These are phyloP conservation scores for Digitaria exilis DNA, from an alignment of 202 grass and related monocot genomes.

Conservation along the genomic window DNA sequence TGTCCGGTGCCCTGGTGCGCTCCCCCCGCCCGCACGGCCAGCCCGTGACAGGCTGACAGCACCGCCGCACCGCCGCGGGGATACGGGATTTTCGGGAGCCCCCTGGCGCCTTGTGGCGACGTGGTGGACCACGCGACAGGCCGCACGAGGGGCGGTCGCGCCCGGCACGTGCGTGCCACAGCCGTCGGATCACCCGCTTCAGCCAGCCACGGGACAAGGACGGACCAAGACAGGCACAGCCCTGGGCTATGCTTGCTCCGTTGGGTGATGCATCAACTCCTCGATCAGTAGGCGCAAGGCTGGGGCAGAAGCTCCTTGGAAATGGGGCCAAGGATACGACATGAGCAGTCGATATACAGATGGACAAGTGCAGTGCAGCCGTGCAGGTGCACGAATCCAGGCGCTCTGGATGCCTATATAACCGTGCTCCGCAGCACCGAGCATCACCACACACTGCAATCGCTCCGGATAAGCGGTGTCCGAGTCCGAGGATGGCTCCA, in stretches of 20 bases:
- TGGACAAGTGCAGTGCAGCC: not conserved
- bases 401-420: conserved; percentile 39
- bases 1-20: not conserved
- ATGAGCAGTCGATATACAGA: not conserved
- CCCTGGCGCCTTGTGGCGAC: conserved; percentile 43
- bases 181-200: not conserved
- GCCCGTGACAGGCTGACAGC: conserved; percentile 30
- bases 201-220: too few relatives aligned
- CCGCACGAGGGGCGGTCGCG: conserved; percentile 55
- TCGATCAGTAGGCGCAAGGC: not conserved
- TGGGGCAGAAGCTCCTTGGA: not conserved
- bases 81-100: conserved; percentile 3
- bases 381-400: conserved; percentile 31
- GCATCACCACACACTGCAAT: not conserved
- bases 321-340: not conserved
- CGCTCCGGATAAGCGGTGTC: not conserved
- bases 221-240: not conserved
- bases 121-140: conserved; percentile 37
- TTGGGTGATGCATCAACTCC: not conserved
- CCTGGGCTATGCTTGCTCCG: not conserved
- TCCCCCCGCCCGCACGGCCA: not conserved
- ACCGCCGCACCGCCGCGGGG: conserved; percentile 31
- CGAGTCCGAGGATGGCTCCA: conserved; percentile 34
- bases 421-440: not conserved
- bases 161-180: conserved; percentile 3